Conservation (phyloP, 192 early-diverging fungal genomes). For the Mortierella alpina region DNA sequence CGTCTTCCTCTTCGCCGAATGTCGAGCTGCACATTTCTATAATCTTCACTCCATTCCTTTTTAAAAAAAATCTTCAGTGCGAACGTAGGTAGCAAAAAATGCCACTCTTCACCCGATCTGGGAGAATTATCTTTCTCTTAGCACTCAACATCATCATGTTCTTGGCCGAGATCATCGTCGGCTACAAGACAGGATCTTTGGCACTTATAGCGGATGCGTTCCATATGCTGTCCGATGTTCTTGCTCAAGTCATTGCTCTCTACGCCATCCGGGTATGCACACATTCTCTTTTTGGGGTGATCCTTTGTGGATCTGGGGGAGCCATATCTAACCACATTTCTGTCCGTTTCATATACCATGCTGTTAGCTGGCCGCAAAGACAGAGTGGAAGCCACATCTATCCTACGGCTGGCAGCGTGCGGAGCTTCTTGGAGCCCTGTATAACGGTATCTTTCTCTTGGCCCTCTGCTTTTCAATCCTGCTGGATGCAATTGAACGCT, state of each 20-base stretch:
- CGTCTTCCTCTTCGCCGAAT: neutral
- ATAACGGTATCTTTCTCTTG: constrained; percentile 91
- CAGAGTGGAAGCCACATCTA: constrained; percentile 68
- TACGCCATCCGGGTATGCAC: constrained; percentile 75
- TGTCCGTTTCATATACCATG: neutral
- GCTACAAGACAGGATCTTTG: constrained; percentile 79
- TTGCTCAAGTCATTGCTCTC: constrained; percentile 82
- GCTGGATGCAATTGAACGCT: constrained; percentile 87
- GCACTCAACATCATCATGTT: constrained; percentile 76
- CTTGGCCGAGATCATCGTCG: constrained; percentile 83
- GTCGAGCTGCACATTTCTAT: neutral
- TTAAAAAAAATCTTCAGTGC: neutral
- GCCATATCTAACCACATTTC: neutral
- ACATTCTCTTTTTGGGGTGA: neutral
- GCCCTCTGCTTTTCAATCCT: constrained; percentile 92
- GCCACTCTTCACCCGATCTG: constrained; percentile 42
- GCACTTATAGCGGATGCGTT: constrained; percentile 92
- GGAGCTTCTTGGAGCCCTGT: constrained; percentile 91
- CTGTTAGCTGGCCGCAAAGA: constrained; percentile 69
- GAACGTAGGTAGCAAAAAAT: neutral
- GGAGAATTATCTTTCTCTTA: constrained; percentile 69
- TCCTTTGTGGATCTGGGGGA: no score
- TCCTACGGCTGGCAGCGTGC: constrained; percentile 94
- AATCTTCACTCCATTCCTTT: neutral
- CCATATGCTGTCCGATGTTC: constrained; percentile 91